Evolutionary conservation across 164 flowering plant species (phyloP).

Genomic region (Protea cynaroides): DNA sequence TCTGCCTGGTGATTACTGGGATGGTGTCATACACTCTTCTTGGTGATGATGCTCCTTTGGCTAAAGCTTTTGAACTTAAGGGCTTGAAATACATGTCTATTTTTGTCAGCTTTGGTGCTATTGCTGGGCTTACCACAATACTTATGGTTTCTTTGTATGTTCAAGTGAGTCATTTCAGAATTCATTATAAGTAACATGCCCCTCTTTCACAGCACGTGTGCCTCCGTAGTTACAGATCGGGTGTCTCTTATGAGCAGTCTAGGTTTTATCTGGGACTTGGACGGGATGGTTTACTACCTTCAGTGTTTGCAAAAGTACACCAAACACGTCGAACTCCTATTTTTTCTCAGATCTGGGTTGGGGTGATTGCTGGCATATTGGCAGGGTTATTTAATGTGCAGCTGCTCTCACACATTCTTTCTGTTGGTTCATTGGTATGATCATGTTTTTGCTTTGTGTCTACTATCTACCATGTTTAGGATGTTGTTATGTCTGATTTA

Average conservation of each 20-base stretch:
- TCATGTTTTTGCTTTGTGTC: background rate
- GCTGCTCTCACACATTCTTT: slow-evolving; percentile 79
- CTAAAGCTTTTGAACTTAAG: slow-evolving; percentile 77
- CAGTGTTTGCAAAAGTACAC: slow-evolving; percentile 72
- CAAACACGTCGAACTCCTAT: slow-evolving; percentile 71
- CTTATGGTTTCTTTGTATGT: slow-evolving; percentile 93
- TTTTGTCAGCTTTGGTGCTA: slow-evolving; percentile 87
- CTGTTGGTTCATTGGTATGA: slow-evolving; percentile 93
- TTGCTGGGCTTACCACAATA: slow-evolving; percentile 95
- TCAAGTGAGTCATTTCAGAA: slow-evolving; percentile 51
- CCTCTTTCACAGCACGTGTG: slow-evolving; percentile 4
- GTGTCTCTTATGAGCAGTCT: slow-evolving; percentile 51
- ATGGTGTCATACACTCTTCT: slow-evolving; percentile 84
- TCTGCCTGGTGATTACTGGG: slow-evolving; percentile 94
- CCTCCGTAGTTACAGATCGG: slow-evolving; percentile 9
- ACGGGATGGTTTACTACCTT: slow-evolving; percentile 91
- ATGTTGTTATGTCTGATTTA: background rate
- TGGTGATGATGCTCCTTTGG: slow-evolving; percentile 89
- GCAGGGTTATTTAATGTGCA: slow-evolving; percentile 77
- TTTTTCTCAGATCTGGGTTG: slow-evolving; percentile 93
- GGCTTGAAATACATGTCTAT: slow-evolving; percentile 82
- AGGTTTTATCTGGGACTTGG: slow-evolving; percentile 94
- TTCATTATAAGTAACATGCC: background rate
- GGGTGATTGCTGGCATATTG: slow-evolving; percentile 70
- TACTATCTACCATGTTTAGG: background rate